Conservation (phyloP, 2,329 filamentous ascomycete species). For the Chrysosporium queenslandicum region DNA sequence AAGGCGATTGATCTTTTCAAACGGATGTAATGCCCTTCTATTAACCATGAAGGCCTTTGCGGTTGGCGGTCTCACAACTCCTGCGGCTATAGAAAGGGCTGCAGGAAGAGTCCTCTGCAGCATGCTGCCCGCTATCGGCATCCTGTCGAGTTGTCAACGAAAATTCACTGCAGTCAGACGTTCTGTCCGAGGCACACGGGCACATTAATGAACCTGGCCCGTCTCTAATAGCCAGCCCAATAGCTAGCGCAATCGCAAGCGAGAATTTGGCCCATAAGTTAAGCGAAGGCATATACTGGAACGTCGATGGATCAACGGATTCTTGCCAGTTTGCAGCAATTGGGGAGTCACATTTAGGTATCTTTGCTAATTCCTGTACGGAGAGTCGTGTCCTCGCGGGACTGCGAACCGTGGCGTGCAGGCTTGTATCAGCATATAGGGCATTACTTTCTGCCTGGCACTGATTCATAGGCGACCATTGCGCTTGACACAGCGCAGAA, state of each 20-base stretch:
- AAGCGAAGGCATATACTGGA: constrained; percentile 19
- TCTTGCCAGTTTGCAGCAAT: background rate
- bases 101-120: background rate
- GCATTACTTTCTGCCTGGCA: background rate
- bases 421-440: background rate
- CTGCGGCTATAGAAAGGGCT: background rate
- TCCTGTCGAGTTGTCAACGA: background rate
- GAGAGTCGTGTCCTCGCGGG: constrained; percentile 1
- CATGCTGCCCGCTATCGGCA: background rate
- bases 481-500: background rate
- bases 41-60: background rate
- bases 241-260: constrained; percentile 39
- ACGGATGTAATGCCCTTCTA: background rate
- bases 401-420: background rate
- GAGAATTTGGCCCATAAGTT: constrained; percentile 42
- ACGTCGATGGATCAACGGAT: background rate
- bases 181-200: constrained; percentile 4
- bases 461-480: background rate
- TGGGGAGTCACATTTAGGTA: background rate
- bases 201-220: constrained; percentile 31
- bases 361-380: background rate
- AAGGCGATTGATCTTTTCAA: background rate
- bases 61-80: background rate
- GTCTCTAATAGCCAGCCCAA: constrained; percentile 40
- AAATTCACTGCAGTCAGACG: background rate